Evolutionary conservation across 2,329 filamentous ascomycete genomes (phyloP).

Genomic region (Rasamsonia emersonii): DNA sequence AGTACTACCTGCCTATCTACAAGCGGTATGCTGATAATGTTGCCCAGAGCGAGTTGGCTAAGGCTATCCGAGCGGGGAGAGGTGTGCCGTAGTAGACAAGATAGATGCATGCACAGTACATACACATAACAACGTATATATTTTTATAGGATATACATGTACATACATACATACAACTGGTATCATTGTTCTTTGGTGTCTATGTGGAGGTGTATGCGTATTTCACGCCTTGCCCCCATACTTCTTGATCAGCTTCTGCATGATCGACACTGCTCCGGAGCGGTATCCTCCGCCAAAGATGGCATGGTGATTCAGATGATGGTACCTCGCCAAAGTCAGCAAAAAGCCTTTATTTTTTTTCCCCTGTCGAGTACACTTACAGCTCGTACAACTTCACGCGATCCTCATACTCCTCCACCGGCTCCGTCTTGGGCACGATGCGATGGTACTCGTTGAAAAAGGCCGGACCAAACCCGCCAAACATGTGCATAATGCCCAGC

Average conservation of each 20-base stretch:
- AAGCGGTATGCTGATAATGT: slow-evolving; percentile 58
- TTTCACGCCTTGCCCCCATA: slow-evolving; percentile 43
- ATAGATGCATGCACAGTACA: no score
- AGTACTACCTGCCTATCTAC: slow-evolving; percentile 62
- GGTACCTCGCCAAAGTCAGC: slow-evolving; percentile 51
- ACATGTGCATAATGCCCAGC: slow-evolving; percentile 92
- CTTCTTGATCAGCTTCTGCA: slow-evolving; percentile 63
- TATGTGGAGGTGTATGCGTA: slow-evolving; percentile 1
- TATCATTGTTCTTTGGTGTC: slow-evolving; percentile 1
- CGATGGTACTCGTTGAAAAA: slow-evolving; percentile 74
- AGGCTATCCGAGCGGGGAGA: slow-evolving; percentile 55
- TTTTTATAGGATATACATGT: no score
- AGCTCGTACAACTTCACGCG: slow-evolving; percentile 72
- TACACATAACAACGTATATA: no score
- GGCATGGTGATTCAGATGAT: slow-evolving; percentile 81
- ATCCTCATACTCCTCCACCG: slow-evolving; percentile 75
- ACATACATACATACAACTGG: no score
- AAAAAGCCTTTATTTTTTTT: not conserved
- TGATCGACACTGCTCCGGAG: slow-evolving; percentile 67
- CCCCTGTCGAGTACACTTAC: slow-evolving; percentile 41
- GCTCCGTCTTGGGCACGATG: slow-evolving; percentile 70
- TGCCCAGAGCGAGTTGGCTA: slow-evolving; percentile 53
- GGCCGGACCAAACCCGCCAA: slow-evolving; percentile 67
- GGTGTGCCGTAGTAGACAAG: slow-evolving; percentile 49
- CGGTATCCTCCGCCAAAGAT: slow-evolving; percentile 77